Evolutionary conservation across 140 eudicot genomes (phyloP).

Genomic region (Erigeron philadelphicus): DNA sequence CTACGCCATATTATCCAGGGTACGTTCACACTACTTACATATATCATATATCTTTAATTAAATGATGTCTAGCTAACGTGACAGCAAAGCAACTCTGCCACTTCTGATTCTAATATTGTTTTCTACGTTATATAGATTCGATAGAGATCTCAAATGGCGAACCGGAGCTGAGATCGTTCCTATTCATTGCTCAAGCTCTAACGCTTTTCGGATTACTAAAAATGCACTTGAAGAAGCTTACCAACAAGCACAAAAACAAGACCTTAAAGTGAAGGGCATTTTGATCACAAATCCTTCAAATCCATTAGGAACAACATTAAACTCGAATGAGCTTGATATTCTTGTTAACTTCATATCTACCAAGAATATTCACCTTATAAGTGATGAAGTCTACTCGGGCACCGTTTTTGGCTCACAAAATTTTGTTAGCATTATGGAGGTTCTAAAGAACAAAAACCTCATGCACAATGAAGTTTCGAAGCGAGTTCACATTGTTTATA

Average conservation of each 20-base stretch:
- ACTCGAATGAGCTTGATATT: constrained; percentile 32
- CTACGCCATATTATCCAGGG: constrained; percentile 73
- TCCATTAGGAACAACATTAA: constrained; percentile 49
- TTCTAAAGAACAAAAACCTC: constrained; percentile 38
- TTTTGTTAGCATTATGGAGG: constrained; percentile 64
- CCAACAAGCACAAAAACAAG: constrained; percentile 39
- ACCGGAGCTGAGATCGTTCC: constrained; percentile 90
- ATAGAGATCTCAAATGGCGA: constrained; percentile 94
- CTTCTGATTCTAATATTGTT: constrained; percentile 19
- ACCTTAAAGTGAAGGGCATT: constrained; percentile 29
- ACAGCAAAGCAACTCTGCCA: neutral
- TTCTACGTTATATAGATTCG: constrained; percentile 54
- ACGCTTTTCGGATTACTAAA: constrained; percentile 56
- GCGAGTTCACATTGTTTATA: constrained; percentile 73
- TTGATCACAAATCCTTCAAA: constrained; percentile 28
- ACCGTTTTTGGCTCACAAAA: constrained; percentile 31
- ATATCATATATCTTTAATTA: neutral
- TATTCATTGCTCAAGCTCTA: constrained; percentile 70
- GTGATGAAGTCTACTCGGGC: constrained; percentile 75
- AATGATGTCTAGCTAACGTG: constrained; percentile 4
- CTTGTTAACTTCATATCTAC: constrained; percentile 35
- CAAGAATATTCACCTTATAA: constrained; percentile 57
- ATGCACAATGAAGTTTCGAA: constrained; percentile 37
- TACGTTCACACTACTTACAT: constrained; percentile 15
- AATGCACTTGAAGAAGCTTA: constrained; percentile 53